Base-by-base conservation (phyloP, 2,329 filamentous ascomycete genomes). In the Colletotrichum endophyticum region DNA sequence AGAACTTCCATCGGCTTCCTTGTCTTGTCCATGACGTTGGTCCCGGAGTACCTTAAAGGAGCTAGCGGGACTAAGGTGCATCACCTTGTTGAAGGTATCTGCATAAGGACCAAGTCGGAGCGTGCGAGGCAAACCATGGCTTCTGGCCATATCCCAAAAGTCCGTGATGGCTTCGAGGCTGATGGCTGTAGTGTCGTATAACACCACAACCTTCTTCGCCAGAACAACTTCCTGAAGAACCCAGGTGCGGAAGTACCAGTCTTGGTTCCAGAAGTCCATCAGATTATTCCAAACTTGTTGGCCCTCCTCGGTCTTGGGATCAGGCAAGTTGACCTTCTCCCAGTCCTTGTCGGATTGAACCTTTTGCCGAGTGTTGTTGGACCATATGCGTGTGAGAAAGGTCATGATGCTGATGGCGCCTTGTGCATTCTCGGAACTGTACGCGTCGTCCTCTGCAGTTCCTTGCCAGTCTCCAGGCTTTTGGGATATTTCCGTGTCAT, bases 201-300 rank as follows among this genome's bases (percentile, higher is more conserved):
- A 22, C 6, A 75, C 49, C 7, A 75, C 68, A 5, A 75, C 67
- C 27, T 71, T 75, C 16, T 28, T n/a, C 16, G 67, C 56, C 6
- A 75, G 49, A 4, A 71, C 32, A 16, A 75, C 72, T 11, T 71
- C 72, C n/a, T 75, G 72, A n/a, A 75, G 67, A 25, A 75, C 67
- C 72, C 72, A 75, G 2, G 72, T 75, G 3, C 72, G 67, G 49
- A 75, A 71, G 36, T 71, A 75, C 72, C 72, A 75, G 34, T 75
- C 72, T 6, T 70, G 68, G 6, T 27, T 44, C 72, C 72, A 75
- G 34, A 75, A 75, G 5, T 11, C 34, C 15, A 71, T 12, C 15
- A 71, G 22, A 6, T 75, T 75, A 19, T 25, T 22, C 72, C 72
- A 71, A 1, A 49, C n/a, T 1, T 49, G 27, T 5, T 32, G n/a